Percentiles rank a stretch among this genome's conserved stretches.
Conservation (phyloP, 2,329 filamentous ascomycete species). For the Zymoseptoria ardabiliae region DNA sequence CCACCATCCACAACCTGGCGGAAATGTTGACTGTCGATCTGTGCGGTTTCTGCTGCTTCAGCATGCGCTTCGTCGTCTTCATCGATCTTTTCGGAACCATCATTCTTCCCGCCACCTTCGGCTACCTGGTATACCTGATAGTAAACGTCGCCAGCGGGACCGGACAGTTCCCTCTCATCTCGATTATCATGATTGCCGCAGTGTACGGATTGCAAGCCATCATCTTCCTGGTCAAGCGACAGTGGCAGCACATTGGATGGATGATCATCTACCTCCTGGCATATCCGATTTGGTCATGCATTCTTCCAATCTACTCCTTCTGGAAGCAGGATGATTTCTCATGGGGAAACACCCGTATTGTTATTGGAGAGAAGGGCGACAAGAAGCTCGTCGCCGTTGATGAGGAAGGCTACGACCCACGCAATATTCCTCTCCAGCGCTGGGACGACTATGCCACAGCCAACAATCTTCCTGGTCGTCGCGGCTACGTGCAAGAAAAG, state of each 20-base stretch:
- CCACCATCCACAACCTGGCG: conserved; percentile 90
- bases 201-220: conserved; percentile 94
- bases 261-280: conserved; percentile 99
- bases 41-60: conserved; percentile 99
- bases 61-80: conserved; percentile 97
- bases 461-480: conserved; percentile 86
- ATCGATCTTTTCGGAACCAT: conserved; percentile 86
- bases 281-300: conserved; percentile 85
- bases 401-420: conserved; percentile 81
- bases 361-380: conserved; percentile 85
- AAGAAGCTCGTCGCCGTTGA: conserved; percentile 83
- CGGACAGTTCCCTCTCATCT: conserved; percentile 77
- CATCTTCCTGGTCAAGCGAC: conserved; percentile 92
- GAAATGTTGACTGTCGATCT: conserved; percentile 88
- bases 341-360: conserved; percentile 97
- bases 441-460: conserved; percentile 92
- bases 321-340: conserved; percentile 99
- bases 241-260: conserved; percentile 99
- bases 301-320: conserved; percentile 94
- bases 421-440: conserved; percentile 84
- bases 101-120: conserved; percentile 82
- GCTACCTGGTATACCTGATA: conserved; percentile 81
- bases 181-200: conserved; percentile 78
- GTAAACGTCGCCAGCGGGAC: conserved; percentile 62
- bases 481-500: conserved; percentile 46